A percentile compares a stretch with the other conserved stretches of the same genome.
Conservation (phyloP, 495 filamentous ascomycete species). For the Penicillium argentinense region DNA sequence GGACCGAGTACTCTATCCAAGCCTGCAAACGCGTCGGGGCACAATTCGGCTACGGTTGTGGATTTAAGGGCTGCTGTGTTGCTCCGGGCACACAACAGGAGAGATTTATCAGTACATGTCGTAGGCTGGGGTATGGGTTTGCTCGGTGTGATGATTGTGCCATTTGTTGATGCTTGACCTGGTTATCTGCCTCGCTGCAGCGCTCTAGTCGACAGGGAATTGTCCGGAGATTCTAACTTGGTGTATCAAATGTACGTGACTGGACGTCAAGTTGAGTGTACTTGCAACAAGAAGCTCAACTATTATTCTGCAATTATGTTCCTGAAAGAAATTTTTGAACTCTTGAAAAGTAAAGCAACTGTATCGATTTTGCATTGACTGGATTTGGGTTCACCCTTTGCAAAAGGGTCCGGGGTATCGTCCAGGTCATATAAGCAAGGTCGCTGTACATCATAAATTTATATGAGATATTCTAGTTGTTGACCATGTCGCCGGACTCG, state of each 20-base stretch:
- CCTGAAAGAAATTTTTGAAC: slow-evolving; percentile 13
- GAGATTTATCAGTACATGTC: slow-evolving; percentile 12
- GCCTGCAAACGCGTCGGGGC: slow-evolving; percentile 7
- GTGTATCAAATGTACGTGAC: neutral
- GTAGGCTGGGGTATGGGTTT: slow-evolving; percentile 16
- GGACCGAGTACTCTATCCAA: neutral
- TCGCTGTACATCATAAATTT: slow-evolving; percentile 15
- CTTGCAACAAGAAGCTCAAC: too few relatives aligned
- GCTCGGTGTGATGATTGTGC: slow-evolving; percentile 20
- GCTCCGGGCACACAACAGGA: slow-evolving; percentile 9
- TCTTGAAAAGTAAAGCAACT: slow-evolving; percentile 16
- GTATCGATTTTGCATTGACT: slow-evolving; percentile 17
- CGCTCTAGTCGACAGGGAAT: too few relatives aligned
- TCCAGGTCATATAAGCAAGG: slow-evolving; percentile 14
- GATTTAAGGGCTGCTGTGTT: slow-evolving; percentile 22
- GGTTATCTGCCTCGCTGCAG: too few relatives aligned
- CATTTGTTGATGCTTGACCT: slow-evolving; percentile 4
- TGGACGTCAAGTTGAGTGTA: too few relatives aligned
- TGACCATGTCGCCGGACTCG: slow-evolving; percentile 60
- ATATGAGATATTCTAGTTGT: slow-evolving; percentile 18
- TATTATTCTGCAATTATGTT: slow-evolving; percentile 16
- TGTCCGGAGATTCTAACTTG: too few relatives aligned
- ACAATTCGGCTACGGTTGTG: slow-evolving; percentile 1
- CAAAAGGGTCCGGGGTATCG: slow-evolving; percentile 25
- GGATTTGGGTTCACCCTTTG: slow-evolving; percentile 9